A percentile compares a stretch with the other conserved stretches of the same genome.
These are phyloP conservation scores for Phellopilus nigrolimitatus DNA, from an alignment of 1,284 basidiomycete species.

Conservation along the genomic window DNA sequence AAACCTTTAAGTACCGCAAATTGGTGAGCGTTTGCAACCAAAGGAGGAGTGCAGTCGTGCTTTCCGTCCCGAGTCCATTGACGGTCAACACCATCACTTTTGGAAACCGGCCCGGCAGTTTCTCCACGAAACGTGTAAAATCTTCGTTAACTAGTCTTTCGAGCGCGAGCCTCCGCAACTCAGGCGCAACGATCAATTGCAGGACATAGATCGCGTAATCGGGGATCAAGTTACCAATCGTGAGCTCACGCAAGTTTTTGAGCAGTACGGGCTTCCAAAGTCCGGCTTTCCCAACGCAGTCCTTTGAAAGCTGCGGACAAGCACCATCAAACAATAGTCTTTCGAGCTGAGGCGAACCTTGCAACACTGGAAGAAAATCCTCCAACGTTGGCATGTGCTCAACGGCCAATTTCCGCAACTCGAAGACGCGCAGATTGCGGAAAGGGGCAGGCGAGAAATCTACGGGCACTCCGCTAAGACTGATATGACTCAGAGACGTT, in stretches of 20 bases:
- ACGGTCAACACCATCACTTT: conserved; percentile 11
- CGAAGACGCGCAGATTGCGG: conserved; percentile 49
- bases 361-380: conserved; percentile 49
- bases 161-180: conserved; percentile 9
- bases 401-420: conserved; percentile 53
- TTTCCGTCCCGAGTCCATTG: conserved; percentile 3
- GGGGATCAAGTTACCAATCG: conserved; percentile 5
- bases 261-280: conserved; percentile 9
- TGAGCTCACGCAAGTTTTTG: conserved; percentile 4
- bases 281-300: neutral
- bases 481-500: conserved; percentile 32
- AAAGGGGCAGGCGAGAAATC: conserved; percentile 36
- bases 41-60: neutral
- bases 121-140: neutral
- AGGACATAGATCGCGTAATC: conserved; percentile 14
- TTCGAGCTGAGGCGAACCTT: conserved; percentile 40
- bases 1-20: conserved; percentile 13
- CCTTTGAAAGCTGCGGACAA: conserved; percentile 38
- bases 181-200: conserved; percentile 9
- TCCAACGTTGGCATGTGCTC: conserved; percentile 41
- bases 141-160: neutral
- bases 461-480: conserved; percentile 50
- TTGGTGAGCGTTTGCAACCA: conserved; percentile 11
- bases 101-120: conserved; percentile 11
- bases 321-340: conserved; percentile 56